Evolutionary conservation across 2,329 filamentous ascomycete species (phyloP).

Genomic region (Claviceps lovelessii): DNA sequence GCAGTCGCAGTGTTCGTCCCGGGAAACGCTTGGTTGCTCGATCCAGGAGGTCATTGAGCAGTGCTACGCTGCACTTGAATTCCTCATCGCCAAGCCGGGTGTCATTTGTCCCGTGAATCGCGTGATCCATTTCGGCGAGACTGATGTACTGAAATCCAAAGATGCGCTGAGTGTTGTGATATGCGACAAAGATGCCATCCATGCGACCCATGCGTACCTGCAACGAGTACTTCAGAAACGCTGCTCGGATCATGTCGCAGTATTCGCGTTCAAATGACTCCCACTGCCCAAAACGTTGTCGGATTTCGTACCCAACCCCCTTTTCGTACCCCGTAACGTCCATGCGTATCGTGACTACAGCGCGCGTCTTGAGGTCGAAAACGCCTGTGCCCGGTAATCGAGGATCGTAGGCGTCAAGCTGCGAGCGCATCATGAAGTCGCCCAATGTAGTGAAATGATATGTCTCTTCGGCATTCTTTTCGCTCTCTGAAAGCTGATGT

Average conservation of each 20-base stretch:
- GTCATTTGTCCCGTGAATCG: constrained; percentile 66
- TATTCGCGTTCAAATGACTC: constrained; percentile 93
- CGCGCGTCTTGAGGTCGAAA: constrained; percentile 92
- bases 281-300: constrained; percentile 57
- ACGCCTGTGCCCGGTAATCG: constrained; percentile 81
- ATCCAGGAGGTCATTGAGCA: constrained; percentile 70
- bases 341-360: constrained; percentile 86
- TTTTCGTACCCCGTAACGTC: constrained; percentile 56
- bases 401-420: constrained; percentile 79
- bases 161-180: constrained; percentile 85
- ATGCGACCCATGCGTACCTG: constrained; percentile 95
- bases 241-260: constrained; percentile 88
- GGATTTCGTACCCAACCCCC: constrained; percentile 79
- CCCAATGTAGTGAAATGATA: constrained; percentile 80
- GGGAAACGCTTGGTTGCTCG: constrained; percentile 64
- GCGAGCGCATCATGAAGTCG: constrained; percentile 87
- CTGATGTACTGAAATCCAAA: constrained; percentile 96
- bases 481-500: constrained; percentile 55
- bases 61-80: constrained; percentile 64
- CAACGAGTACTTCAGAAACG: constrained; percentile 90
- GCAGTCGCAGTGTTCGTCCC: constrained; percentile 58
- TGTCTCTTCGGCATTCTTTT: constrained; percentile 57
- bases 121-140: constrained; percentile 73
- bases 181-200: constrained; percentile 97
- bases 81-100: constrained; percentile 61